A percentile compares a stretch with the other conserved stretches of the same genome.
Evolutionary conservation across 768 basidiomycete species (phyloP).

Genomic region (Hygrocybe punicea): DNA sequence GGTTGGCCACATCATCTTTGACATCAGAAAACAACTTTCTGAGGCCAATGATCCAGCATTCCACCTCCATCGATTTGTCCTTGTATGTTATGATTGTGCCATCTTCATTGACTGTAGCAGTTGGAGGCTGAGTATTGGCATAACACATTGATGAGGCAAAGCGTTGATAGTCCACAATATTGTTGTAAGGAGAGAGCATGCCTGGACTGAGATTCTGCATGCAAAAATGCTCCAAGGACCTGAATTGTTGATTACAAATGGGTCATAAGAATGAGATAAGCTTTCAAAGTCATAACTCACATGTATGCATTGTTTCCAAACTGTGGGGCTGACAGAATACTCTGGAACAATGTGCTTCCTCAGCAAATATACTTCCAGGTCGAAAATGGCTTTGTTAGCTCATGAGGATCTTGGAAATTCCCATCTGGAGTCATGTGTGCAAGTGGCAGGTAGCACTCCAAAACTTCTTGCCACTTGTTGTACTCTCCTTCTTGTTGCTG

Average conservation of each 20-base stretch:
- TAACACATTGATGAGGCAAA: not conserved
- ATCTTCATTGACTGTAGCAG: not conserved
- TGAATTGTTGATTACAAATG: not conserved
- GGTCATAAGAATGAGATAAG: not conserved
- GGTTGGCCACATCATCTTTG: not conserved
- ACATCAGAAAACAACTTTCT: not conserved
- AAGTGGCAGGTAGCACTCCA: slow-evolving; percentile 3
- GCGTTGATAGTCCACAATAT: not conserved
- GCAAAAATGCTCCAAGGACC: not conserved
- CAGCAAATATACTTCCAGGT: slow-evolving; percentile 1
- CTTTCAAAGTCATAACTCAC: not conserved
- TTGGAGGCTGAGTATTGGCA: not conserved
- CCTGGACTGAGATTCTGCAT: not conserved
- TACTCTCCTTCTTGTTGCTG: not conserved
- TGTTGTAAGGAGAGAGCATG: not conserved
- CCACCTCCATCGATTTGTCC: not conserved
- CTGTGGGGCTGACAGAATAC: not conserved
- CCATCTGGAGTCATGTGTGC: not conserved
- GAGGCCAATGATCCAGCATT: not conserved
- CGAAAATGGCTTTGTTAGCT: not conserved
- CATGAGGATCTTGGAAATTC: not conserved
- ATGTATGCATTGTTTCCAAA: not conserved
- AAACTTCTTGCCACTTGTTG: slow-evolving; percentile 3
- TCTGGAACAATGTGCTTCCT: not conserved
- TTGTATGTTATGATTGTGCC: not conserved